Evolutionary conservation across 805 yeast species (phyloP), one percentile per base, ranked within the genome.

Genomic region (Ogataea pignaliae): DNA sequence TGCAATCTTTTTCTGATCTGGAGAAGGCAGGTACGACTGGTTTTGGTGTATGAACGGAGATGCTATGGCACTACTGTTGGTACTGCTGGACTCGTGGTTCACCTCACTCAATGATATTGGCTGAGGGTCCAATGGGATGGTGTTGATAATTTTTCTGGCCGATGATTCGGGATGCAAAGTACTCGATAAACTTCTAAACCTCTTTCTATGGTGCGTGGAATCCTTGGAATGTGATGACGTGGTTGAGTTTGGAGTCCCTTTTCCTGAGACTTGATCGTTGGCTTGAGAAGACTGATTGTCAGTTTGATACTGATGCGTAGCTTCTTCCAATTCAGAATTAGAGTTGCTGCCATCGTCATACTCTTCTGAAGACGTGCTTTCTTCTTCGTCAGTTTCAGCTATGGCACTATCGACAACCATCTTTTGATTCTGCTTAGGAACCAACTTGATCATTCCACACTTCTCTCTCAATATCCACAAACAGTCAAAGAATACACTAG

Each of bases 401-500:
- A 46, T 56, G 13, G 57, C 64, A 5, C 50, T 59, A 21, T 53
- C 60, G 33, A 48, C 55, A 50, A 14, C 48, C 55, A 38, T 44
- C 42, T 44, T 40, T 44, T 18, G 47, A 40, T 16, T 48, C 39
- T 47, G 36, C 58, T 53, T 52, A 45, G 75, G 64, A 33, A 67
- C 76, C 40, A 79, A 71, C 50, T 81, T 81, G 41, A 85, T 79
- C 85, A 89, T 85, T 12, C 97, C 97, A 47, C 88, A 87, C 61
- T 87, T 85, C 53, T 88, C 91, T 53, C 96, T 70, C 56, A 93
- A 68, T 3, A 87, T 75, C 79, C 90, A 86, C 40, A 91, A 68
- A 55, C 91, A 83, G 65, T 93, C 99, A 63, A 91, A 93, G 55
- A 91, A 88, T 2, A 90, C 88, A 46, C 93, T 83, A 0, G 96